These are phyloP conservation scores for Talaromyces stipitatus DNA, from an alignment of 495 filamentous ascomycete species.

Conservation along the genomic window DNA sequence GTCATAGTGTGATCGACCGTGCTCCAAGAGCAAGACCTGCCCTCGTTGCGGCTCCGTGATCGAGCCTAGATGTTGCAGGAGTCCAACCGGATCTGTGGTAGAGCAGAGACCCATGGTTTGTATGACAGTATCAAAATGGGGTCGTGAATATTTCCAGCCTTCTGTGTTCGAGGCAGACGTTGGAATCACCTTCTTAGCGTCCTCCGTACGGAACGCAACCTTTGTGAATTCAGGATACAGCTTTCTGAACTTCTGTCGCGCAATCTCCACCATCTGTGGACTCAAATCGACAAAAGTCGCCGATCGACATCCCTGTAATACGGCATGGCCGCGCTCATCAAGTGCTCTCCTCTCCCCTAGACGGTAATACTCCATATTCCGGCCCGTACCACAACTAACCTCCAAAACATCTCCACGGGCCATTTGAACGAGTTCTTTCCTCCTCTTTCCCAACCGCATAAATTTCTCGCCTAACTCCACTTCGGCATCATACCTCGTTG, in stretches of 20 bases:
- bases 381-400: constrained; percentile 82
- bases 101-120: constrained; percentile 94
- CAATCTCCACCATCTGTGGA: constrained; percentile 53
- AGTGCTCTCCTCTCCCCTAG: constrained; percentile 57
- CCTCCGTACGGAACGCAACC: constrained; percentile 36
- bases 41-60: constrained; percentile 46
- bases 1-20: constrained; percentile 69
- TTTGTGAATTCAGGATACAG: constrained; percentile 37
- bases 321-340: constrained; percentile 45
- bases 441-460: constrained; percentile 55
- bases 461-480: constrained; percentile 59
- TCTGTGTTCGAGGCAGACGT: not conserved
- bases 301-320: constrained; percentile 34
- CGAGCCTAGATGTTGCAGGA: constrained; percentile 47
- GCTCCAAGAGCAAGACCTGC: constrained; percentile 80
- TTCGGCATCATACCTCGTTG: constrained; percentile 52
- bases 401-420: constrained; percentile 81
- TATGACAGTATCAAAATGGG: constrained; percentile 72
- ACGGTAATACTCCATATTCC: constrained; percentile 73
- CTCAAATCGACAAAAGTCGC: constrained; percentile 61
- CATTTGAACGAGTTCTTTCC: constrained; percentile 50
- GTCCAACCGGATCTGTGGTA: constrained; percentile 60
- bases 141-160: not conserved
- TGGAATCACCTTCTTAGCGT: constrained; percentile 20
- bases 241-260: constrained; percentile 49